A percentile compares a stretch with the other conserved stretches of the same genome.
phyloP scores from a whole-genome alignment of 2,329 filamentous ascomycete genomes.

The Aspergillus spinulosporus region DNA sequence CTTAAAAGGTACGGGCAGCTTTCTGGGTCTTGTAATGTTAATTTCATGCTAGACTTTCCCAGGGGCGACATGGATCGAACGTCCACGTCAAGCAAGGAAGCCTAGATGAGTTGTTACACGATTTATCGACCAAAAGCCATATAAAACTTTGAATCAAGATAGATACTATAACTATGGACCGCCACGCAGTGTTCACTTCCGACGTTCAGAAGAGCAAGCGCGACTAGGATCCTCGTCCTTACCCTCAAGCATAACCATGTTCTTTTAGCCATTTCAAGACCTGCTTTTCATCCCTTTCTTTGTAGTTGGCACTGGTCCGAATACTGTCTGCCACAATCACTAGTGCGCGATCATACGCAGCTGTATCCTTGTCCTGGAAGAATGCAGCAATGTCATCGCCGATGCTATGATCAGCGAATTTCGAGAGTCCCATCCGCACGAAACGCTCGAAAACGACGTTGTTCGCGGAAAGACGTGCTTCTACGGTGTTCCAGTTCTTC shows the following conservation, averaged over 20 bases:
- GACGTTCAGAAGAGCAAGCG: background rate
- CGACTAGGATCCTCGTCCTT: background rate
- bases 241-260: slow-evolving; percentile 56
- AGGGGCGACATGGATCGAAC: too few relatives aligned
- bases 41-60: too few relatives aligned
- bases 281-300: slow-evolving; percentile 68
- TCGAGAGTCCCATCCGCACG: slow-evolving; percentile 72
- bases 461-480: slow-evolving; percentile 72
- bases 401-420: slow-evolving; percentile 70
- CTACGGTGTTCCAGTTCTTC: slow-evolving; percentile 74
- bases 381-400: slow-evolving; percentile 78
- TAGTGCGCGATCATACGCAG: slow-evolving; percentile 81
- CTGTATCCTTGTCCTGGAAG: slow-evolving; percentile 83
- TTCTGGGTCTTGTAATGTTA: too few relatives aligned
- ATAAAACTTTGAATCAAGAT: background rate
- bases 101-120: background rate
- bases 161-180: background rate
- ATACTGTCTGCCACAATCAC: slow-evolving; percentile 85
- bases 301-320: slow-evolving; percentile 78
- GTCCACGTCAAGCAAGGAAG: background rate
- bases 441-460: slow-evolving; percentile 89
- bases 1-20: too few relatives aligned
- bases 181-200: background rate
- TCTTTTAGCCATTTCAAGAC: slow-evolving; percentile 76
- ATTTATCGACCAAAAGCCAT: background rate